Evolutionary conservation across 139 green algal species (phyloP).

Genomic region (Chlorella ohadii): DNA sequence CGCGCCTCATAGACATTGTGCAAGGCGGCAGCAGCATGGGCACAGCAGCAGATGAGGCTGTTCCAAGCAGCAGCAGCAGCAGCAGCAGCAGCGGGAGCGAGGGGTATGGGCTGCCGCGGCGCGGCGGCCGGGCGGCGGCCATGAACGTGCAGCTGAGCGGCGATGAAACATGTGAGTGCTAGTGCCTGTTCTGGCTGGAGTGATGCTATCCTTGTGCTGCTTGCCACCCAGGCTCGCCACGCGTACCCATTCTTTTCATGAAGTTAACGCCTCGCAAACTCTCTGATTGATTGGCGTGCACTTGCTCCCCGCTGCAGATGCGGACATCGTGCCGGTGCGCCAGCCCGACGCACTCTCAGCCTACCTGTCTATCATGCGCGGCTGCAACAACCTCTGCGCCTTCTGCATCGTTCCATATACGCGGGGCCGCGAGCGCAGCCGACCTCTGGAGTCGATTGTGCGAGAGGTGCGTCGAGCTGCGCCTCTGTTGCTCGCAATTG

Average conservation of each 20-base stretch:
- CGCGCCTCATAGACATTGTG: constrained; percentile 76
- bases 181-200: too few relatives aligned
- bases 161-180: constrained; percentile 72
- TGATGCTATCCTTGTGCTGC: too few relatives aligned
- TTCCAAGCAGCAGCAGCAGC: not conserved
- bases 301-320: constrained; percentile 46
- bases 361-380: constrained; percentile 89
- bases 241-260: too few relatives aligned
- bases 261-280: too few relatives aligned
- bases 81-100: not conserved
- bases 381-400: constrained; percentile 89
- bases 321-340: constrained; percentile 83
- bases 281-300: too few relatives aligned
- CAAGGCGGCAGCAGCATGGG: constrained; percentile 31
- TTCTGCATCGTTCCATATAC: constrained; percentile 95
- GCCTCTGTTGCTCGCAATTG: not conserved
- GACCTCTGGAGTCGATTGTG: constrained; percentile 73
- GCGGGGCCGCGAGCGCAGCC: constrained; percentile 82
- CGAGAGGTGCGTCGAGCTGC: constrained; percentile 65
- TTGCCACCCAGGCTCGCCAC: too few relatives aligned
- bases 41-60: not conserved
- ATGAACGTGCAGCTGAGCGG: constrained; percentile 88
- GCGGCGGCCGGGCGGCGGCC: constrained; percentile 31
- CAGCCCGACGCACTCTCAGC: constrained; percentile 47
- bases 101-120: not conserved